Percentiles rank a stretch among this genome's conserved stretches.
phyloP scores from a whole-genome alignment of 768 basidiomycete species.

The Hydnum rufescens region DNA sequence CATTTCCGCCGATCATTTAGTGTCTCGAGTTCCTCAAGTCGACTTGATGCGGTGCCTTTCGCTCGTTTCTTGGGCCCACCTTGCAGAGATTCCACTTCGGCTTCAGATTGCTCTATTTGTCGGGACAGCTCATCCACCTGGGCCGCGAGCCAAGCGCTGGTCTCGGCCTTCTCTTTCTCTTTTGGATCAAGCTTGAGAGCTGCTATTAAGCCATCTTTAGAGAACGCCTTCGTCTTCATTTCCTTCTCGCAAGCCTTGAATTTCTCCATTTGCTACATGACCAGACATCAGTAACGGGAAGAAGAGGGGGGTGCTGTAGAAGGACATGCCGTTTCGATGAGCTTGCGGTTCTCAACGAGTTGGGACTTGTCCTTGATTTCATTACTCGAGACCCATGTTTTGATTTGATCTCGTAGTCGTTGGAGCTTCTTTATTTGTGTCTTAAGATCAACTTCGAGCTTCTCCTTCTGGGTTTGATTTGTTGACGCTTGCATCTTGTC shows the following conservation, averaged over 20 bases:
- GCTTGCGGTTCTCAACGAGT: constrained; percentile 77
- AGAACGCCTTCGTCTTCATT: constrained; percentile 99
- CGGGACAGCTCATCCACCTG: constrained; percentile 83
- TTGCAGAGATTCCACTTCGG: constrained; percentile 77
- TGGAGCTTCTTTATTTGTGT: constrained; percentile 97
- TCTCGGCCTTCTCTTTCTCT: constrained; percentile 89
- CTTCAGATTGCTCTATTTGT: constrained; percentile 87
- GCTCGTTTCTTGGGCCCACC: constrained; percentile 63
- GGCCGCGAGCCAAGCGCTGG: constrained; percentile 58
- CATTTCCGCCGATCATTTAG: constrained; percentile 89
- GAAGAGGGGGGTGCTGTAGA: background rate
- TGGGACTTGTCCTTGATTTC: constrained; percentile 98
- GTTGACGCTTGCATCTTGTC: constrained; percentile 95
- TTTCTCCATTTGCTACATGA: constrained; percentile 95
- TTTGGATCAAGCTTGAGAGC: constrained; percentile 90
- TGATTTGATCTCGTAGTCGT: constrained; percentile 68
- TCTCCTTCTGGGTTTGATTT: constrained; percentile 97
- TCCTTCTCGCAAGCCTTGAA: constrained; percentile 99
- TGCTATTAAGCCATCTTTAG: constrained; percentile 91
- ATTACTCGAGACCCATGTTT: constrained; percentile 91
- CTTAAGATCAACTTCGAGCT: constrained; percentile 85
- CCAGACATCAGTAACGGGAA: constrained; percentile 6
- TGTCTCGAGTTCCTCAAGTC: constrained; percentile 65
- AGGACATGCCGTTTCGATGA: constrained; percentile 78
- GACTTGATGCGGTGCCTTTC: constrained; percentile 42